Evolutionary conservation across 1,284 basidiomycete genomes (phyloP).

Genomic region (Puccinia hordei): DNA sequence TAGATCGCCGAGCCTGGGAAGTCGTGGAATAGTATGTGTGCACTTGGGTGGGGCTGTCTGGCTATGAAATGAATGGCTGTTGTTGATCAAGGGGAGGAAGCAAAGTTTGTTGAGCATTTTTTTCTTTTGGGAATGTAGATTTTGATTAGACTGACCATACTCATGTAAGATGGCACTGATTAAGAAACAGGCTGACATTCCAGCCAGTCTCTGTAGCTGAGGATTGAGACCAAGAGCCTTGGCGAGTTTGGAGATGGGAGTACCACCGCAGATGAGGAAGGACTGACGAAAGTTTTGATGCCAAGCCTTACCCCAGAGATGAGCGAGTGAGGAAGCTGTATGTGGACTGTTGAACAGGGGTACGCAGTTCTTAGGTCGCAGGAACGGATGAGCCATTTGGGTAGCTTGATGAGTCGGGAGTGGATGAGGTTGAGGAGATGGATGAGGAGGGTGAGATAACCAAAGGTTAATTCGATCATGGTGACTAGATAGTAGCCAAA

Average conservation of each 20-base stretch:
- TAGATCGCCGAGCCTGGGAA: constrained; percentile 31
- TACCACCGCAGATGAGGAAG: constrained; percentile 20
- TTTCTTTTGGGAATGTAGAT: too few species aligned
- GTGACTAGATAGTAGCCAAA: constrained; percentile 29
- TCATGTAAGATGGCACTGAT: constrained; percentile 34
- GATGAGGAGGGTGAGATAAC: constrained; percentile 17
- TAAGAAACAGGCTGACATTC: constrained; percentile 2
- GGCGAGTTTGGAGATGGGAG: not conserved
- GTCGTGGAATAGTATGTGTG: constrained; percentile 3
- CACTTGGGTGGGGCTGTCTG: constrained; percentile 27
- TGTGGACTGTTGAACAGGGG: constrained; percentile 24
- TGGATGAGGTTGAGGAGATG: constrained; percentile 20
- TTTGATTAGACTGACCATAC: not conserved
- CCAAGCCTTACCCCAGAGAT: constrained; percentile 28
- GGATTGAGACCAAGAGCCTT: not conserved
- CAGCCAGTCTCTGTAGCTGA: not conserved
- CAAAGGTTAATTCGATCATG: constrained; percentile 14
- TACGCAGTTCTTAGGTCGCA: constrained; percentile 5
- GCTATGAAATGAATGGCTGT: constrained; percentile 36
- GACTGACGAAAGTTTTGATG: constrained; percentile 30
- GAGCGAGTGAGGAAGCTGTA: not conserved
- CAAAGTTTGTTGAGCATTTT: too few species aligned
- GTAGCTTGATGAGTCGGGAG: not conserved
- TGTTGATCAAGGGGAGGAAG: too few species aligned
- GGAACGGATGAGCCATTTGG: not conserved